Evolutionary conservation across 23 red algal genomes (phyloP), one percentile per base, ranked within the genome.

Genomic region (Gracilariopsis chorda): DNA sequence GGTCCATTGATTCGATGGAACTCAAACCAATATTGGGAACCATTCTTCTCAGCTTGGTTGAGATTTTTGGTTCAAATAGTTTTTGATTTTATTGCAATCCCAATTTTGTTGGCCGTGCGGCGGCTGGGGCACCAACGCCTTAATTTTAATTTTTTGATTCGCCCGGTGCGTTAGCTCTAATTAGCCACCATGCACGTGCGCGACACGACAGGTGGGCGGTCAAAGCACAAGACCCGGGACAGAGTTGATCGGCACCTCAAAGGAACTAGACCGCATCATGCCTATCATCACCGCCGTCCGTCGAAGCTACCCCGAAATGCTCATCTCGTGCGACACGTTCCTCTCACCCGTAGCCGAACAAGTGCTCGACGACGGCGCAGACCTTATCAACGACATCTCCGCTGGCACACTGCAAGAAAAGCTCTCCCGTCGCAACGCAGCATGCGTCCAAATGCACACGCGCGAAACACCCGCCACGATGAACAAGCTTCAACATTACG

Each of bases 161-260:
- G n/a, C n/a, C n/a, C n/a, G n/a, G n/a, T n/a, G n/a, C n/a, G n/a
- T n/a, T n/a, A n/a, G n/a, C n/a, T n/a, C n/a, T n/a, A n/a, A n/a
- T n/a, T n/a, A n/a, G n/a, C n/a, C n/a, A n/a, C n/a, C n/a, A n/a
- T n/a, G n/a, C n/a, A n/a, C n/a, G n/a, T n/a, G n/a, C n/a, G n/a
- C n/a, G n/a, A n/a, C n/a, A n/a, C n/a, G n/a, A 55, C n/a, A 80
- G 76, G 44, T 97, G 19, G 94, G 94, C n/a, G 94, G 94, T 10
- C 80, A 89, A 75, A 93, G 89, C 75, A 97, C 94, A 20, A 83
- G 88, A 35, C 94, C 94, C 16, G 94, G 94, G n/a, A 86, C 88
- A 11, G 82, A 48, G 8, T 37, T 39, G 37, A 44, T 97, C 46
- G 30, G 24, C 4, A 62, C 44, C 3, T 69, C 39, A 28, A 48